phyloP scores from a whole-genome alignment of 768 basidiomycete genomes.

The Suillus subalutaceus region DNA sequence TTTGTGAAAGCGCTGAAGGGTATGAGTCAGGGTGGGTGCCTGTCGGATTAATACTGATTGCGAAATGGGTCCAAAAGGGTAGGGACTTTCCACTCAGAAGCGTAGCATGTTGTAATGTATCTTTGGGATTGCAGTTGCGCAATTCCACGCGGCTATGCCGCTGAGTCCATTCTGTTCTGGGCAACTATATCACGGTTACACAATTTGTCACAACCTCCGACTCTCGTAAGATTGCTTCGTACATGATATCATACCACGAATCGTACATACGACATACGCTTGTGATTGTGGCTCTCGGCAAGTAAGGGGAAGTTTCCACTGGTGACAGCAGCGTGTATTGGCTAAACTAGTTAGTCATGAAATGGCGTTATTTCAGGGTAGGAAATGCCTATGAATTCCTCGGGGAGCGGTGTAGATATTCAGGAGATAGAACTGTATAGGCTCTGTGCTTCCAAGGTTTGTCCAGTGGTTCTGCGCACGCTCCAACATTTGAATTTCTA shows the following conservation, averaged over 20 bases:
- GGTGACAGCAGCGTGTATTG: neutral
- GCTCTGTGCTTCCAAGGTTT: neutral
- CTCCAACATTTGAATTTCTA: neutral
- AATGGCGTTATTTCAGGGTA: neutral
- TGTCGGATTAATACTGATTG: conserved; percentile 34
- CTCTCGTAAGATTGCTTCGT: neutral
- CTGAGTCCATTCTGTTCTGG: conserved; percentile 3
- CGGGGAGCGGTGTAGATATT: neutral
- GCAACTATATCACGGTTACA: neutral
- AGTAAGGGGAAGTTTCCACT: neutral
- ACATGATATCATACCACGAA: neutral
- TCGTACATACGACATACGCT: neutral
- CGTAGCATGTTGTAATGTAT: conserved; percentile 5
- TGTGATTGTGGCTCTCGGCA: neutral
- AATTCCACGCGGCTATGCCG: conserved; percentile 9
- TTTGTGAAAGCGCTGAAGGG: conserved; percentile 37
- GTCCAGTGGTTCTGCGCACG: neutral
- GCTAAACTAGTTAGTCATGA: neutral
- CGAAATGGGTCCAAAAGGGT: conserved; percentile 20
- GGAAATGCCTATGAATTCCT: neutral
- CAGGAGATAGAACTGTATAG: neutral
- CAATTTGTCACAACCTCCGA: neutral
- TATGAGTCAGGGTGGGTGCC: conserved; percentile 19
- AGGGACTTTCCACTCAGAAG: conserved; percentile 10
- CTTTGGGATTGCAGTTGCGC: neutral